A percentile compares a stretch with the other conserved stretches of the same genome.
Evolutionary conservation across 768 basidiomycete species (phyloP).

Genomic region (Amanita polypyramis): DNA sequence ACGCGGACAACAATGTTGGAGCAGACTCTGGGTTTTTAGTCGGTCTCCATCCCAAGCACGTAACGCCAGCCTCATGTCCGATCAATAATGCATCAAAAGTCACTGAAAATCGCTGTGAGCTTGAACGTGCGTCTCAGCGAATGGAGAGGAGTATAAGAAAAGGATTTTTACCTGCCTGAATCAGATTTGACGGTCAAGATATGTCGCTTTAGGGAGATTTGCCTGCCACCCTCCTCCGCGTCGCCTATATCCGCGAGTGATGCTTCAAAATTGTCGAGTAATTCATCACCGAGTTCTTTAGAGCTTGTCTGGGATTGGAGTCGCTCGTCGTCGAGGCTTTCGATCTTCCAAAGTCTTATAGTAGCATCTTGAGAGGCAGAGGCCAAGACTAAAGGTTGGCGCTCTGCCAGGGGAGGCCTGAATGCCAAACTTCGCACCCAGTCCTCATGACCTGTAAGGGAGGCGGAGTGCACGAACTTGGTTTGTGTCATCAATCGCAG

Average conservation of each 20-base stretch:
- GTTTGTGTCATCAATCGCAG: slow-evolving; percentile 1
- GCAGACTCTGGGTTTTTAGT: slow-evolving; percentile 13
- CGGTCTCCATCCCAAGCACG: slow-evolving; percentile 79
- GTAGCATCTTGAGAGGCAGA: slow-evolving; percentile 95
- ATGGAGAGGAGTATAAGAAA: not conserved
- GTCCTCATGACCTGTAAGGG: slow-evolving; percentile 83
- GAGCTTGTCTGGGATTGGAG: slow-evolving; percentile 10
- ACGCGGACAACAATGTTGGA: slow-evolving; percentile 76
- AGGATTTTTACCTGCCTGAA: slow-evolving; percentile 23
- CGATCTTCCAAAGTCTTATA: slow-evolving; percentile 87
- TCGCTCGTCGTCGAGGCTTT: slow-evolving; percentile 28
- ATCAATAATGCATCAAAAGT: slow-evolving; percentile 90
- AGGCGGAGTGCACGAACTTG: slow-evolving; percentile 47
- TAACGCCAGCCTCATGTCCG: slow-evolving; percentile 93
- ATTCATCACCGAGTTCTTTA: slow-evolving; percentile 48
- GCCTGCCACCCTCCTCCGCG: slow-evolving; percentile 68
- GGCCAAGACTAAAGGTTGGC: slow-evolving; percentile 60
- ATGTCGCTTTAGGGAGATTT: slow-evolving; percentile 85
- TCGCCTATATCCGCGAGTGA: slow-evolving; percentile 64
- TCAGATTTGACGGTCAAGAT: slow-evolving; percentile 53
- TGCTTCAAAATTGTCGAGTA: slow-evolving; percentile 83
- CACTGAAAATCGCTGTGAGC: slow-evolving; percentile 52
- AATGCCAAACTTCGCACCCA: slow-evolving; percentile 87
- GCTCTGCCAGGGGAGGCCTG: slow-evolving; percentile 20
- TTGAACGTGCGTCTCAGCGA: slow-evolving; percentile 7